These are phyloP conservation scores for Paspalum notatum DNA, from an alignment of 176 grass and related monocot genomes.

Conservation along the genomic window DNA sequence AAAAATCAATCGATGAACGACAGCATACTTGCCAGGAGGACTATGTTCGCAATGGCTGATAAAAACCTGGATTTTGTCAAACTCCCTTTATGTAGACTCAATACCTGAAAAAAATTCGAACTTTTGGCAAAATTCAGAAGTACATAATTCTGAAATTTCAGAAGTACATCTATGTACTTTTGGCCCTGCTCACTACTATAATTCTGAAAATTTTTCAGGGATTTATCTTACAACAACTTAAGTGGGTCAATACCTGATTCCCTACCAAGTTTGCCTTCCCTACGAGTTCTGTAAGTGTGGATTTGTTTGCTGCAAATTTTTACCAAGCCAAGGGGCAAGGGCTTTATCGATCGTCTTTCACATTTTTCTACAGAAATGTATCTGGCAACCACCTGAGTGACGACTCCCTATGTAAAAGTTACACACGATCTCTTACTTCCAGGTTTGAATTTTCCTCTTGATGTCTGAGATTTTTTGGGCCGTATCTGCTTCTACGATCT, in stretches of 20 bases:
- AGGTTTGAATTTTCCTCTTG: not conserved
- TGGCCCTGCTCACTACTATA: not conserved
- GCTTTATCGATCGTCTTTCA: not conserved
- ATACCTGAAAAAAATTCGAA: no score
- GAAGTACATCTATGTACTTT: not conserved
- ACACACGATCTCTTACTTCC: not conserved
- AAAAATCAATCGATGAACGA: not conserved
- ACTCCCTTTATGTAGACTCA: no score
- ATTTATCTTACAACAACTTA: slow-evolving; percentile 1
- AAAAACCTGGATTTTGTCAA: no score
- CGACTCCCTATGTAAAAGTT: slow-evolving; percentile 1
- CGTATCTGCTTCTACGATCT: not conserved
- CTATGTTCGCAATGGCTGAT: not conserved
- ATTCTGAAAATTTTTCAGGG: not conserved
- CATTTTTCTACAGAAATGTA: slow-evolving; percentile 45
- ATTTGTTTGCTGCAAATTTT: not conserved
- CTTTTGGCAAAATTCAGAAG: no score
- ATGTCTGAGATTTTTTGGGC: no score
- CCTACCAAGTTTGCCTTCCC: slow-evolving; percentile 1
- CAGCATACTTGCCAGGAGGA: not conserved
- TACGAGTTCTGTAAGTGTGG: not conserved
- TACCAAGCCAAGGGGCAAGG: not conserved
- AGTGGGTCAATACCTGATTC: not conserved
- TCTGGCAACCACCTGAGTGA: slow-evolving; percentile 39
- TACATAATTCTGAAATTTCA: no score